A percentile compares a stretch with the other conserved stretches of the same genome.
phyloP scores from a whole-genome alignment of 306 rosid genomes.

The Trichosanthes cucumerina region DNA sequence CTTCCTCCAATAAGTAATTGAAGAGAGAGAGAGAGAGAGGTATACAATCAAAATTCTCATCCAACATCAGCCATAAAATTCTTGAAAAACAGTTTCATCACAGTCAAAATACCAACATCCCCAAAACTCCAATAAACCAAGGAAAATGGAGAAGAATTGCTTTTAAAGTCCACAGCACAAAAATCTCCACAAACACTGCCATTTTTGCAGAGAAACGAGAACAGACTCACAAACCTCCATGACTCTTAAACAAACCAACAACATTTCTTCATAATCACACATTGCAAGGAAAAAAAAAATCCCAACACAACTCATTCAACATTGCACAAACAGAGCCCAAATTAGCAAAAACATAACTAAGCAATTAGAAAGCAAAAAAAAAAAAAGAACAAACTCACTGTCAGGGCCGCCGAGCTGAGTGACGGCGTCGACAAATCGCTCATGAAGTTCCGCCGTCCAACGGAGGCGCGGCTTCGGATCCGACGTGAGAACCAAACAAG shows the following conservation, averaged over 20 bases:
- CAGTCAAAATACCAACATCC: neutral
- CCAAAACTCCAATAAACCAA: neutral
- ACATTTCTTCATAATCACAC: neutral
- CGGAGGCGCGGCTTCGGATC: conserved; percentile 56
- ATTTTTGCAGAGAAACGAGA: neutral
- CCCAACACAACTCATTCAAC: neutral
- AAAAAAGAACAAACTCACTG: conserved; percentile 25
- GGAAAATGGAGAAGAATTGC: neutral
- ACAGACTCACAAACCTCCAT: neutral
- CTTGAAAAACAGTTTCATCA: neutral
- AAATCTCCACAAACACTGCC: neutral
- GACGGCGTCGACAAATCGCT: conserved; percentile 52
- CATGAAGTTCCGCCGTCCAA: conserved; percentile 61
- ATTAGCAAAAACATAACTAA: neutral
- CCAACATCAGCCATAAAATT: neutral
- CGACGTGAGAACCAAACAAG: conserved; percentile 45
- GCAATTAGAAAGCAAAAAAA: neutral
- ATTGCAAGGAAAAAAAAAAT: neutral
- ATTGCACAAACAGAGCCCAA: neutral
- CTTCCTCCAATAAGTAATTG: neutral
- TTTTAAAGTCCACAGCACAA: neutral
- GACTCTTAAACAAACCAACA: neutral
- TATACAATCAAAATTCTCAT: neutral
- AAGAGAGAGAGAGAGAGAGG: neutral
- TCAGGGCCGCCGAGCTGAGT: conserved; percentile 62